Evolutionary conservation across 2,329 filamentous ascomycete genomes (phyloP).

Genomic region (Furcasterigmium sp.): DNA sequence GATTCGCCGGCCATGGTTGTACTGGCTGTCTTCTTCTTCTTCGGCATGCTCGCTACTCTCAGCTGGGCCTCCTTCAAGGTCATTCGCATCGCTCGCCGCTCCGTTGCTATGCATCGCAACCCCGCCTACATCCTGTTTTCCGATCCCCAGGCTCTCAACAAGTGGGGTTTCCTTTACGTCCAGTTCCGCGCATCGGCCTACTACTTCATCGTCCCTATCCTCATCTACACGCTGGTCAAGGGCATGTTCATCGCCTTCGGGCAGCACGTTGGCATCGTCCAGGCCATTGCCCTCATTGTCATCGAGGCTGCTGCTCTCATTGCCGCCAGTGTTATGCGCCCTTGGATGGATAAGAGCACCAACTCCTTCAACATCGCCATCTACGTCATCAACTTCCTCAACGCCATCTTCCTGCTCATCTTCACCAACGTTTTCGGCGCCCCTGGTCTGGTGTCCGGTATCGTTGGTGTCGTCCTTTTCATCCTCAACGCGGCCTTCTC

Average conservation of each 20-base stretch:
- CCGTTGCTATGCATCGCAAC: slow-evolving; percentile 88
- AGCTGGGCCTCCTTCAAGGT: slow-evolving; percentile 88
- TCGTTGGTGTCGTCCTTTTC: slow-evolving; percentile 87
- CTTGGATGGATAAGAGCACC: slow-evolving; percentile 99
- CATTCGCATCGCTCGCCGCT: slow-evolving; percentile 80
- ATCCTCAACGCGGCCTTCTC: slow-evolving; percentile 84
- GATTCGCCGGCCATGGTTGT: slow-evolving; percentile 85
- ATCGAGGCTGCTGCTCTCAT: slow-evolving; percentile 79
- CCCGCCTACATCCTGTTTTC: slow-evolving; percentile 96
- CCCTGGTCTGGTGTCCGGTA: slow-evolving; percentile 76
- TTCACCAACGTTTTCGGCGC: slow-evolving; percentile 85
- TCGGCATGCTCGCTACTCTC: slow-evolving; percentile 73
- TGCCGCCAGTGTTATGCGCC: slow-evolving; percentile 71
- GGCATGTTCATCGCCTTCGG: slow-evolving; percentile 80
- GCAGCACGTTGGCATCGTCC: slow-evolving; percentile 64
- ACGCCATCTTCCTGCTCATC: slow-evolving; percentile 81
- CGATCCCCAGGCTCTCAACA: slow-evolving; percentile 86
- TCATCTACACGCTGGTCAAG: slow-evolving; percentile 78
- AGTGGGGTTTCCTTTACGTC: slow-evolving; percentile 97
- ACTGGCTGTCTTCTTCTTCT: slow-evolving; percentile 81
- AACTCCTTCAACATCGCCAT: slow-evolving; percentile 97
- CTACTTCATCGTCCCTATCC: slow-evolving; percentile 82
- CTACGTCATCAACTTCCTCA: slow-evolving; percentile 83
- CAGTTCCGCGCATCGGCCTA: slow-evolving; percentile 95
- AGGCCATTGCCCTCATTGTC: slow-evolving; percentile 80